Conservation (phyloP, 2,329 filamentous ascomycete genomes). For the Blastomyces parvus region DNA sequence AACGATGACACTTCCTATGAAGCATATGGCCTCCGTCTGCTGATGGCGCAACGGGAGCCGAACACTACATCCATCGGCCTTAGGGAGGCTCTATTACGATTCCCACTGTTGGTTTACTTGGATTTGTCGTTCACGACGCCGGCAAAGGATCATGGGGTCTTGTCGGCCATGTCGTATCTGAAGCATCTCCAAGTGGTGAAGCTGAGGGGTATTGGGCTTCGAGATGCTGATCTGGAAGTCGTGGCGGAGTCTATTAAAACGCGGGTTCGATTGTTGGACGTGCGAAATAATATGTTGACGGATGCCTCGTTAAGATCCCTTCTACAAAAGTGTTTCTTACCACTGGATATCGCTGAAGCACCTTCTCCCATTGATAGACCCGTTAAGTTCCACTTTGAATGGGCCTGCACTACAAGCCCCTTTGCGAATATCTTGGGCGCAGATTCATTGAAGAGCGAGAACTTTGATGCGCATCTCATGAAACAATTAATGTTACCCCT, state of each 20-base stretch:
- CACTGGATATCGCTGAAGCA: conserved; percentile 9
- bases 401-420: conserved; percentile 19
- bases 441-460: conserved; percentile 35
- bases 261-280: conserved; percentile 47
- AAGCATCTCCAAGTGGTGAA: conserved; percentile 49
- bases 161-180: conserved; percentile 40
- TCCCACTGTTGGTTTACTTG: conserved; percentile 48
- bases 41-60: conserved; percentile 48
- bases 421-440: conserved; percentile 30
- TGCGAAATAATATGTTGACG: conserved; percentile 49
- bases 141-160: conserved; percentile 41
- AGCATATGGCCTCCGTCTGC: conserved; percentile 43
- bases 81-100: conserved; percentile 42
- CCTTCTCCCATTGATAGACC: conserved; percentile 17
- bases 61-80: conserved; percentile 51
- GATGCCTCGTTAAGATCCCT: conserved; percentile 46
- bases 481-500: conserved; percentile 41
- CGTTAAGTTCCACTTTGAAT: conserved; percentile 16
- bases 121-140: conserved; percentile 48
- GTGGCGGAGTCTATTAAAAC: conserved; percentile 44
- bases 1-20: conserved; percentile 4
- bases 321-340: conserved; percentile 43
- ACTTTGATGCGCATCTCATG: conserved; percentile 45
- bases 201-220: conserved; percentile 44
- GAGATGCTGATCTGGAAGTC: conserved; percentile 44